A percentile compares a stretch with the other conserved stretches of the same genome.
phyloP scores from a whole-genome alignment of 495 filamentous ascomycete genomes.

The Penicillium verhagenii region DNA sequence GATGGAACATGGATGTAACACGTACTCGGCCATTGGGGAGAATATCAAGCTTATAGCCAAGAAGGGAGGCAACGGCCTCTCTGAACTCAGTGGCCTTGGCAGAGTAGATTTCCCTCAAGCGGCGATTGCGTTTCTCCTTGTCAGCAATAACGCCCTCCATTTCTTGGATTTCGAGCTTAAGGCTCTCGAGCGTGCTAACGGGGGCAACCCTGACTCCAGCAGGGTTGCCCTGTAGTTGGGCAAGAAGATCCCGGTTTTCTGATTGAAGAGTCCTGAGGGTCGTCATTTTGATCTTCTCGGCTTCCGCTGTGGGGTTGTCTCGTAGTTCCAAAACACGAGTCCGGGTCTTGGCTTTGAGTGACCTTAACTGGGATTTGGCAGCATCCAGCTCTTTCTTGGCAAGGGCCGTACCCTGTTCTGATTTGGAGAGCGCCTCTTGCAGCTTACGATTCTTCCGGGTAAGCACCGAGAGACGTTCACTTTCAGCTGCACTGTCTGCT shows the following conservation, averaged over 20 bases:
- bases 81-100: slow-evolving; percentile 90
- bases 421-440: slow-evolving; percentile 68
- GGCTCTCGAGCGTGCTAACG: slow-evolving; percentile 68
- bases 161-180: slow-evolving; percentile 68
- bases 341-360: slow-evolving; percentile 68
- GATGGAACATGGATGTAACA: slow-evolving; percentile 76
- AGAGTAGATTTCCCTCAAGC: slow-evolving; percentile 86
- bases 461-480: slow-evolving; percentile 78
- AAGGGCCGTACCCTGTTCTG: slow-evolving; percentile 63
- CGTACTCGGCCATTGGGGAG: slow-evolving; percentile 89
- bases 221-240: slow-evolving; percentile 61
- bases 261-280: slow-evolving; percentile 73
- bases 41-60: slow-evolving; percentile 93
- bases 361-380: slow-evolving; percentile 63
- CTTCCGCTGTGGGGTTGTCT: slow-evolving; percentile 83
- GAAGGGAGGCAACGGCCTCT: slow-evolving; percentile 80
- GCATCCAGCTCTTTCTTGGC: slow-evolving; percentile 76
- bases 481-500: slow-evolving; percentile 63
- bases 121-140: slow-evolving; percentile 77
- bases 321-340: slow-evolving; percentile 85
- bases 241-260: slow-evolving; percentile 81
- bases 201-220: slow-evolving; percentile 61
- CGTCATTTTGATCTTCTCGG: slow-evolving; percentile 74
- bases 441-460: slow-evolving; percentile 80
- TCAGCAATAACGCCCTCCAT: slow-evolving; percentile 72